A percentile compares a stretch with the other conserved stretches of the same genome.
These are phyloP conservation scores for Rhododendron mucronatum DNA, from an alignment of 148 eudicot genomes.

Conservation along the genomic window DNA sequence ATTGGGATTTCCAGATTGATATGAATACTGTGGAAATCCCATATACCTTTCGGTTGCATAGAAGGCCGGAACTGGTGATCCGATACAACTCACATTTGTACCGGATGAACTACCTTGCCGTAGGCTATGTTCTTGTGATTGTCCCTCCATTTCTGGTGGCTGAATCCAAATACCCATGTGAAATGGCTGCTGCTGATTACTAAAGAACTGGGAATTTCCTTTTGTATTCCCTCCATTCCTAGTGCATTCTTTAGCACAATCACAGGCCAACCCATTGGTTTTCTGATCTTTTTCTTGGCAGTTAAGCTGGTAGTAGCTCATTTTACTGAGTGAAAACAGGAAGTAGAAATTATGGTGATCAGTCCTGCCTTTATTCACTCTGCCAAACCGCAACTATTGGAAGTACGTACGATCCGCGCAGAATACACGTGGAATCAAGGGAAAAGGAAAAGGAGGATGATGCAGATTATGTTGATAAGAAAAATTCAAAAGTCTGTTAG, in stretches of 20 bases:
- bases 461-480: neutral
- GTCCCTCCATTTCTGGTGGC: neutral
- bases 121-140: neutral
- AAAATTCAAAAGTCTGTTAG: neutral
- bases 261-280: constrained; percentile 12
- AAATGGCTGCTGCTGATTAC: constrained; percentile 9
- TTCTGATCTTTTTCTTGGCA: constrained; percentile 8
- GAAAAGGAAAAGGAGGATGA: neutral
- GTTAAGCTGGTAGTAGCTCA: neutral
- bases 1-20: constrained; percentile 13
- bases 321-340: neutral
- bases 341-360: neutral
- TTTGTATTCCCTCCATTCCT: neutral
- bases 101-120: constrained; percentile 7
- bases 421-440: neutral
- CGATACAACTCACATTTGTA: constrained; percentile 18
- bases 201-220: constrained; percentile 12
- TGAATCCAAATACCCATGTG: constrained; percentile 16
- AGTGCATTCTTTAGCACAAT: constrained; percentile 17
- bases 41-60: constrained; percentile 30
- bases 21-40: constrained; percentile 25
- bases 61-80: constrained; percentile 30
- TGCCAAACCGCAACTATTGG: neutral
- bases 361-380: neutral
- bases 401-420: neutral